A percentile compares a stretch with the other conserved stretches of the same genome.
Evolutionary conservation across 768 basidiomycete genomes (phyloP).

Genomic region (Agrocybe pediades): DNA sequence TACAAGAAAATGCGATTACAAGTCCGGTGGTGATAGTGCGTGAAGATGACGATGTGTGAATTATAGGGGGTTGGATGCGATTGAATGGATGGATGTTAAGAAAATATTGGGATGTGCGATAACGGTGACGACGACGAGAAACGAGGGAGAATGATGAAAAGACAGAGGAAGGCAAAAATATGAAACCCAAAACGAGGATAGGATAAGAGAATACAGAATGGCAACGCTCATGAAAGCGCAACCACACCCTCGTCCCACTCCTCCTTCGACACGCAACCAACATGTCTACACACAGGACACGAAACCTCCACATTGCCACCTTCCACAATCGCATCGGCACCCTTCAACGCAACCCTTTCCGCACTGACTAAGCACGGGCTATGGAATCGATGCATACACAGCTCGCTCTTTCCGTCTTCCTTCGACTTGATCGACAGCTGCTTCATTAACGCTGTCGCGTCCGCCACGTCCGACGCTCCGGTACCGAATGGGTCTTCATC

Average conservation of each 20-base stretch:
- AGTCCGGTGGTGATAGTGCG: too few relatives aligned
- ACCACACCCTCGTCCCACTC: conserved; percentile 60
- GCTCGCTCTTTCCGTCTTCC: conserved; percentile 25
- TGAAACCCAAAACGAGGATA: neutral
- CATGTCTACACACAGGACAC: conserved; percentile 70
- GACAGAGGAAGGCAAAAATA: neutral
- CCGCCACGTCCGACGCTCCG: conserved; percentile 31
- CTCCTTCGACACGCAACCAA: conserved; percentile 56
- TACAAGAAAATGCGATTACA: neutral
- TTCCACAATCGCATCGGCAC: conserved; percentile 44
- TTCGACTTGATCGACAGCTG: conserved; percentile 39
- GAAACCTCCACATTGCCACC: conserved; percentile 58
- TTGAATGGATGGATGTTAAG: too few relatives aligned
- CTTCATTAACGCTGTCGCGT: conserved; percentile 27
- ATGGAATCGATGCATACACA: conserved; percentile 74
- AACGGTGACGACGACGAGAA: too few relatives aligned
- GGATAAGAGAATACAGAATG: neutral
- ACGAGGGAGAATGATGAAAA: neutral
- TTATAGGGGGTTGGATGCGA: too few relatives aligned
- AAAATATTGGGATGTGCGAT: too few relatives aligned
- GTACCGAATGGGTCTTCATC: conserved; percentile 65
- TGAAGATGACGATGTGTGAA: too few relatives aligned
- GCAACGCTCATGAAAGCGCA: conserved; percentile 22
- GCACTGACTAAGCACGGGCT: conserved; percentile 71
- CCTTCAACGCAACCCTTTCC: conserved; percentile 65